Base-by-base conservation (phyloP, 2,329 filamentous ascomycete species). In the Zalaria sp. region DNA sequence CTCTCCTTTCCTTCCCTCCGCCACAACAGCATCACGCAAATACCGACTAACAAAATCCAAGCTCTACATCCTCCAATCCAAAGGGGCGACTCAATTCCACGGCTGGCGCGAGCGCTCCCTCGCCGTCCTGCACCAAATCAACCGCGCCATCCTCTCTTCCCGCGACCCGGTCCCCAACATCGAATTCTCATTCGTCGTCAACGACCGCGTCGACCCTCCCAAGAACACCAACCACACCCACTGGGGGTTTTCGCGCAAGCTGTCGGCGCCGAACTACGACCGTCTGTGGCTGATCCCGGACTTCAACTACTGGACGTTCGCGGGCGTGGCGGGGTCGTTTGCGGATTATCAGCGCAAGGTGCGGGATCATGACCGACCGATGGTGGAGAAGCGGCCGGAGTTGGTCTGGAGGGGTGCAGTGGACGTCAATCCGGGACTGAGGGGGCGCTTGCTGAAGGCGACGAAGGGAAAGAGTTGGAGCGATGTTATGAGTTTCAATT, bases 121-220 rank as follows among this genome's bases (percentile, higher is more conserved):
- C n/a, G 31, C 35, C 25, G 25, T 32, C 0, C 53, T 72, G 5
- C 58, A 64, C 43, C 58, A 66, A 5, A 54, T 72, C 25, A 57
- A 71, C 43, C 65, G 67, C 9, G 67, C 69, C 3, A 53, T 72
- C 7, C 34, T n/a, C 49, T 57, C 27, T 55, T 64, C 5, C 56
- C 59, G 11, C 44, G 49, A 27, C 60, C 63, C 9, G 1, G 49
- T 73, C 3, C 71, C 72, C 5, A 61, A 75, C 53, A 71, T 69
- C 28, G 57, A 70, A 49, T 67, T 77, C 51, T 60, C 68, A 35
- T 61, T 77, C 49, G 66, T 66, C 54, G 63, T 75, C 52, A 62
- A 69, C 26, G 40, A 47, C 25, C 62, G 54, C 29, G 57, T 57
- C 35, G 43, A 45, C 40, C 11, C 35, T 11, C 43, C 28, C 25